These are phyloP conservation scores for Vigna hirtella DNA, from an alignment of 306 rosid species.

Conservation along the genomic window DNA sequence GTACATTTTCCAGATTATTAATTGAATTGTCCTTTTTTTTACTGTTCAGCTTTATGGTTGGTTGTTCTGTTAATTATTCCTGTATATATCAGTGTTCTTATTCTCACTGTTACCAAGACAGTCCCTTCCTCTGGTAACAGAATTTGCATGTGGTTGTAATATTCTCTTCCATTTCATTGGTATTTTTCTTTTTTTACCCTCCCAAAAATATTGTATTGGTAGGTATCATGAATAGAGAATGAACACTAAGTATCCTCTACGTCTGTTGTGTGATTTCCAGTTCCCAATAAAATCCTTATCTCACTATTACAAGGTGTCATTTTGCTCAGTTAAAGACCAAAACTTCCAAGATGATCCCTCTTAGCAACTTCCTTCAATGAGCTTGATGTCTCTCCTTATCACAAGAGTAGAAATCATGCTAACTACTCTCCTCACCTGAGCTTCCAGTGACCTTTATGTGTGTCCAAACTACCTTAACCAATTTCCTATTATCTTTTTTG, in stretches of 20 bases:
- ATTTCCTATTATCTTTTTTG: neutral
- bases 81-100: conserved; percentile 20
- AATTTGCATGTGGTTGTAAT: conserved; percentile 5
- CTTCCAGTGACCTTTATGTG: neutral
- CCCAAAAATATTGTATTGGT: neutral
- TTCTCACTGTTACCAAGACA: conserved; percentile 22
- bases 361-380: neutral
- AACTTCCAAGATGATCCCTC: neutral
- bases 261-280: conserved; percentile 14
- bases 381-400: neutral
- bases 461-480: neutral
- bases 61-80: conserved; percentile 20
- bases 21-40: neutral
- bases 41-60: conserved; percentile 24
- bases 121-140: conserved; percentile 16
- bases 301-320: neutral
- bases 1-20: conserved; percentile 6
- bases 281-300: neutral
- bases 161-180: neutral
- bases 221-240: neutral
- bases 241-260: neutral
- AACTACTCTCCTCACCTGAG: neutral
- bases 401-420: neutral
- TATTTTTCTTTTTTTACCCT: neutral
- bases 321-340: neutral